A percentile compares a stretch with the other conserved stretches of the same genome.
Evolutionary conservation across 192 early-diverging fungal species (phyloP).

Genomic region (Backusella morwellensis): DNA sequence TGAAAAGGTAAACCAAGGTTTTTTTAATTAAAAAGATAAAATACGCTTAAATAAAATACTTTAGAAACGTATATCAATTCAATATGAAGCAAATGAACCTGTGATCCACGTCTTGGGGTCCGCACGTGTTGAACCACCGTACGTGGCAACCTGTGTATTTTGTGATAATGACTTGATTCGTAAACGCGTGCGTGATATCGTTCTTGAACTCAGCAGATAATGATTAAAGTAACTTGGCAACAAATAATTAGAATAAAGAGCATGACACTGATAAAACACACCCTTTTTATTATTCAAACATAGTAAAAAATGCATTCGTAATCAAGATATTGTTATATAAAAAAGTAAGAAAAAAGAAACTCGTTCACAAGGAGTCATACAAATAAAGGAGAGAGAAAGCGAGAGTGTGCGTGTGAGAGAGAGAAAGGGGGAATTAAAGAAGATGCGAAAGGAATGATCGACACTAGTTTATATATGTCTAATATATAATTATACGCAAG

Average conservation of each 20-base stretch:
- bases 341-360: neutral
- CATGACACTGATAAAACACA: neutral
- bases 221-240: neutral
- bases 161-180: constrained; percentile 44
- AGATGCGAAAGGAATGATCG: constrained; percentile 7
- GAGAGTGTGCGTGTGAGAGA: neutral
- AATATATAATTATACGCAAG: neutral
- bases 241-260: neutral
- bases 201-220: constrained; percentile 19
- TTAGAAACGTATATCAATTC: constrained; percentile 45
- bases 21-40: neutral
- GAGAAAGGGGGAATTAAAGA: neutral
- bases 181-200: constrained; percentile 44
- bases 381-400: neutral
- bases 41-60: neutral
- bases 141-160: constrained; percentile 36
- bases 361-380: neutral
- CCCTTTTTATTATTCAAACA: neutral
- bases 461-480: neutral
- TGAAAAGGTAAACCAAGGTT: constrained; percentile 9
- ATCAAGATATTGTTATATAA: neutral
- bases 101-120: constrained; percentile 39
- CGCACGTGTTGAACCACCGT: constrained; percentile 46
- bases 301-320: neutral
- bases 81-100: constrained; percentile 30